Percentiles rank a stretch among this genome's conserved stretches.
Conservation (phyloP, 1,139 yeast species). For the Pneumocystis sp. region DNA sequence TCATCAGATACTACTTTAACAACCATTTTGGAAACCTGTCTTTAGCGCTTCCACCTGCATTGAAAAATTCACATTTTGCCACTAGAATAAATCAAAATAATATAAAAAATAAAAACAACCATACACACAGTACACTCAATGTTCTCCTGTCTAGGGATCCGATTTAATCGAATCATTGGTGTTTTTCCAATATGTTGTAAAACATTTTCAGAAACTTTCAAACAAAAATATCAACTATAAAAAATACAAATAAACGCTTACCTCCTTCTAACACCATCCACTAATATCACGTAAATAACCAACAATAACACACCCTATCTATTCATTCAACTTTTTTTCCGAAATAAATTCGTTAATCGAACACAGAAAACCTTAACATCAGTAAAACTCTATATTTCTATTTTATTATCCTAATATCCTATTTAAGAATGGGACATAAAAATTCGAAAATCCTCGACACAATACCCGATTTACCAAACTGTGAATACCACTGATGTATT, state of each 20-base stretch:
- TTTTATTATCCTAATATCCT: background rate
- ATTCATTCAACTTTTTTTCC: background rate
- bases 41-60: conserved; percentile 14
- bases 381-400: background rate
- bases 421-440: background rate
- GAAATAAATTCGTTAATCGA: background rate
- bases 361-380: background rate
- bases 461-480: background rate
- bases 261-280: background rate
- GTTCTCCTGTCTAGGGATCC: conserved; percentile 62
- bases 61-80: background rate
- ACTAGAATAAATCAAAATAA: background rate
- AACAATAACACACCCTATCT: background rate
- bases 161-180: conserved; percentile 60
- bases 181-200: conserved; percentile 67
- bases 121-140: conserved; percentile 39
- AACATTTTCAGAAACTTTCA: conserved; percentile 19
- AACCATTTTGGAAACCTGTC: conserved; percentile 33
- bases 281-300: background rate
- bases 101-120: background rate
- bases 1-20: conserved; percentile 60
- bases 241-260: background rate
- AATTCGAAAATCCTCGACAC: background rate
- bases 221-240: background rate
- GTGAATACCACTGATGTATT: background rate